A percentile compares a stretch with the other conserved stretches of the same genome.
Conservation (phyloP, 2,329 filamentous ascomycete genomes). For the Lecanicillium sp. region DNA sequence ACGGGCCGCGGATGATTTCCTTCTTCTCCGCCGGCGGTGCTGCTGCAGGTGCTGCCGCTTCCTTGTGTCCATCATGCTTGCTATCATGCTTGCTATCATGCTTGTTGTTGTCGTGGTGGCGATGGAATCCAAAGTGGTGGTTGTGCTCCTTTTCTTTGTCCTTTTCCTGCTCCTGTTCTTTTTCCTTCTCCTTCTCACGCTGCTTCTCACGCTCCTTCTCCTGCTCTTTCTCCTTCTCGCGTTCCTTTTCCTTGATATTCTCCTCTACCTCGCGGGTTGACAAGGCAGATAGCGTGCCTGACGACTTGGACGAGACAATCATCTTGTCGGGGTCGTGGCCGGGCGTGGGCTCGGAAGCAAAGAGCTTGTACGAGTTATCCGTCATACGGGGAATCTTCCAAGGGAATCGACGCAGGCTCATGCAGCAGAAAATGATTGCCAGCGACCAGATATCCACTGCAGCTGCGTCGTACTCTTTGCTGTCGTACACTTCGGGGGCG, state of each 20-base stretch:
- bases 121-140: slow-evolving; percentile 8
- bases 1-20: slow-evolving; percentile 84
- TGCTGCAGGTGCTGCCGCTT: slow-evolving; percentile 3
- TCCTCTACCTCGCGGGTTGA: slow-evolving; percentile 32
- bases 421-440: slow-evolving; percentile 98
- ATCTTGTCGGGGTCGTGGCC: slow-evolving; percentile 55
- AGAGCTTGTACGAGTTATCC: slow-evolving; percentile 92
- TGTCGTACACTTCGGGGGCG: slow-evolving; percentile 92
- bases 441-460: slow-evolving; percentile 96
- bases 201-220: slow-evolving; percentile 4
- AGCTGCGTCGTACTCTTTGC: slow-evolving; percentile 86
- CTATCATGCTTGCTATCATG: slow-evolving; percentile 13
- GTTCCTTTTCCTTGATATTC: slow-evolving; percentile 18
- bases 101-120: slow-evolving; percentile 23
- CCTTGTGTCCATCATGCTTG: slow-evolving; percentile 8
- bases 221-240: slow-evolving; percentile 6
- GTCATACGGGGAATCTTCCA: slow-evolving; percentile 92
- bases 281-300: slow-evolving; percentile 32
- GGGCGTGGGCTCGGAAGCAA: slow-evolving; percentile 76
- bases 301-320: slow-evolving; percentile 36
- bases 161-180: slow-evolving; percentile 1
- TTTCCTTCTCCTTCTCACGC: slow-evolving; percentile 5
- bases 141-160: slow-evolving; percentile 1
- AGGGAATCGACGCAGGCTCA: slow-evolving; percentile 89
- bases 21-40: slow-evolving; percentile 41